phyloP scores from a whole-genome alignment of 2,329 filamentous ascomycete genomes.

The Apiospora malaysiana region DNA sequence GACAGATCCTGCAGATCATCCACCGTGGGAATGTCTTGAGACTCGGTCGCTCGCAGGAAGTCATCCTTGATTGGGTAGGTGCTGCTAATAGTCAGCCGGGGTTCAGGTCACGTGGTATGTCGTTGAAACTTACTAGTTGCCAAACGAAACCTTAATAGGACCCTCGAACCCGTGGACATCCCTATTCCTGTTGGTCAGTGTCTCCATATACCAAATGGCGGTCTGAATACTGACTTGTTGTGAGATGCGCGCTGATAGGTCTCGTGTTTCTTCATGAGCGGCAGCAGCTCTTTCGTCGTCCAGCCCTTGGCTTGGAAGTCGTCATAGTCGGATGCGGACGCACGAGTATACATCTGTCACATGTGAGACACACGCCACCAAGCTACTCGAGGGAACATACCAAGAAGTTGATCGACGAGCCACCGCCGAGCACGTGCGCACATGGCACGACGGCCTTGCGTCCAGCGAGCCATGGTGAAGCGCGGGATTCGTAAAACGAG shows the following conservation, averaged over 20 bases:
- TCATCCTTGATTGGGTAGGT: slow-evolving; percentile 84
- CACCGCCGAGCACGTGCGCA: slow-evolving; percentile 74
- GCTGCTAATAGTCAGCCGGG: slow-evolving; percentile 37
- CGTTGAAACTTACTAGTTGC: slow-evolving; percentile 61
- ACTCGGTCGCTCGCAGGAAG: slow-evolving; percentile 75
- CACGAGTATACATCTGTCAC: slow-evolving; percentile 72
- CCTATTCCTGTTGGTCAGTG: slow-evolving; percentile 40
- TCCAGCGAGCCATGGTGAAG: slow-evolving; percentile 74
- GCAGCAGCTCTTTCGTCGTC: slow-evolving; percentile 76
- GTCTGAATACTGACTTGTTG: slow-evolving; percentile 50
- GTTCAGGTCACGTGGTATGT: not conserved
- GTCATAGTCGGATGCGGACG: slow-evolving; percentile 75
- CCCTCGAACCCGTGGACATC: slow-evolving; percentile 79
- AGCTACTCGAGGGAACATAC: slow-evolving; percentile 42
- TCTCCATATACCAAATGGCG: not conserved
- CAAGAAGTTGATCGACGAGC: slow-evolving; percentile 81
- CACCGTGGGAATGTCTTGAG: slow-evolving; percentile 74
- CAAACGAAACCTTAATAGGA: slow-evolving; percentile 82
- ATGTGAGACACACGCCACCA: not conserved
- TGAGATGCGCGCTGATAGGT: slow-evolving; percentile 73
- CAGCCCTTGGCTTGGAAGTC: slow-evolving; percentile 83
- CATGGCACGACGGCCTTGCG: slow-evolving; percentile 76
- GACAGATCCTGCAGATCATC: slow-evolving; percentile 78
- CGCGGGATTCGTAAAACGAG: slow-evolving; percentile 79
- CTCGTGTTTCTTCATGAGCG: slow-evolving; percentile 81